Percentiles rank a stretch among this genome's conserved stretches.
These are phyloP conservation scores for Kernera saxatilis DNA, from an alignment of 345 rosid genomes.

Conservation along the genomic window DNA sequence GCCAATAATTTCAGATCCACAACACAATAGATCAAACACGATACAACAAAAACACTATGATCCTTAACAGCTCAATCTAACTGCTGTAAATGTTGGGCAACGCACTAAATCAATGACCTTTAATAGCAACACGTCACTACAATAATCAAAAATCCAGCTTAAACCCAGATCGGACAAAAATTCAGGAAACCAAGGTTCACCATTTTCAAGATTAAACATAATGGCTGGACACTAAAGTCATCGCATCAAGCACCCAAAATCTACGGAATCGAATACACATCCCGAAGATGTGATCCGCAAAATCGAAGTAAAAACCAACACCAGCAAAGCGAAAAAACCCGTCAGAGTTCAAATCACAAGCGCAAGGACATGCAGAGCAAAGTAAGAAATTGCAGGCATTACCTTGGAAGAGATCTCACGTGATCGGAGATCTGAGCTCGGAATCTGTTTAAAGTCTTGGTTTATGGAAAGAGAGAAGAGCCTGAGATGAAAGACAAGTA, in stretches of 20 bases:
- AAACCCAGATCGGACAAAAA: constrained; percentile 25
- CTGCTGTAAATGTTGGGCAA: too few species aligned
- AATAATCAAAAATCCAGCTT: background rate
- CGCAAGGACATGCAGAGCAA: constrained; percentile 8
- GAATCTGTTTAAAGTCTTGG: background rate
- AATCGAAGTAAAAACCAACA: background rate
- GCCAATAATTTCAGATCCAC: constrained; percentile 11
- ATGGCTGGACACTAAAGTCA: background rate
- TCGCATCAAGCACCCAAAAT: too few species aligned
- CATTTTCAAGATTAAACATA: background rate
- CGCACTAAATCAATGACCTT: too few species aligned
- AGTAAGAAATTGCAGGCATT: background rate
- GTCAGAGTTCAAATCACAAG: background rate
- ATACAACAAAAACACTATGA: background rate
- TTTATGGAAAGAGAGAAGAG: constrained; percentile 1
- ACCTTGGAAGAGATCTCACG: constrained; percentile 8
- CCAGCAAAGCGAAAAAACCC: background rate
- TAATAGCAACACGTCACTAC: background rate
- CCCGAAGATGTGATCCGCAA: background rate
- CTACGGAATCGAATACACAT: too few species aligned
- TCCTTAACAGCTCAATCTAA: too few species aligned
- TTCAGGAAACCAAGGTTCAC: background rate
- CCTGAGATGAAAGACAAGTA: too few species aligned
- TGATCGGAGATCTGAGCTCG: constrained; percentile 11
- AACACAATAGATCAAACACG: background rate